phyloP scores from a whole-genome alignment of 2,329 filamentous ascomycete genomes.

The Ophiostoma tasmaniense region DNA sequence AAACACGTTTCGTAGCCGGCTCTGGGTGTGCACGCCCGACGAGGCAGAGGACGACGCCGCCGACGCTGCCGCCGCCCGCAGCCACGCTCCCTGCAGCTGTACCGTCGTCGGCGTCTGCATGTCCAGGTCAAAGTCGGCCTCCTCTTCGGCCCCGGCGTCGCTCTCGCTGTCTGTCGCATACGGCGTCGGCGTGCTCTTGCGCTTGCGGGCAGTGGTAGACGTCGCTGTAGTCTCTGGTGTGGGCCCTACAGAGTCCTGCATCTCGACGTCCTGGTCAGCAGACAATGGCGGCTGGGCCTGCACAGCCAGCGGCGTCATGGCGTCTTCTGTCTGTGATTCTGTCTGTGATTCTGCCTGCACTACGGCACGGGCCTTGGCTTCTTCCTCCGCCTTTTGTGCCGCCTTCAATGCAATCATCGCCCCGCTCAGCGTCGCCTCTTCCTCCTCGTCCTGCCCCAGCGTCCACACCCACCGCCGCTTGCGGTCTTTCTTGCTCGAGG shows the following conservation, averaged over 20 bases:
- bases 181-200: conserved; percentile 20
- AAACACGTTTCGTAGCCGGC: not conserved
- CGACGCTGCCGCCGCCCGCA: conserved; percentile 10
- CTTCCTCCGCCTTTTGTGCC: conserved; percentile 20
- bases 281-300: not conserved
- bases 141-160: conserved; percentile 9
- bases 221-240: not conserved
- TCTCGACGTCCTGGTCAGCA: conserved; percentile 10
- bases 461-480: conserved; percentile 60
- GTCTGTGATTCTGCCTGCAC: not conserved
- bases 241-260: conserved; percentile 8
- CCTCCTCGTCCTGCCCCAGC: conserved; percentile 45
- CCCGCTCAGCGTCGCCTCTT: conserved; percentile 33
- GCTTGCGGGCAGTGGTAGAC: conserved; percentile 10
- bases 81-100: conserved; percentile 17
- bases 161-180: conserved; percentile 16
- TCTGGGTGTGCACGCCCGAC: conserved; percentile 22
- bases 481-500: conserved; percentile 47
- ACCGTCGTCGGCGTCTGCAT: conserved; percentile 16
- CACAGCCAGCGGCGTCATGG: conserved; percentile 10
- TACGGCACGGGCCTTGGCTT: not conserved
- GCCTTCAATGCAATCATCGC: conserved; percentile 23
- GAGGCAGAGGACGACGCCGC: conserved; percentile 25
- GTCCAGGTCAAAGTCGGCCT: conserved; percentile 12
- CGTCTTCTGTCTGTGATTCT: not conserved